Conservation (phyloP, 768 basidiomycete genomes). For the Phlebiopsis flavidoalba region DNA sequence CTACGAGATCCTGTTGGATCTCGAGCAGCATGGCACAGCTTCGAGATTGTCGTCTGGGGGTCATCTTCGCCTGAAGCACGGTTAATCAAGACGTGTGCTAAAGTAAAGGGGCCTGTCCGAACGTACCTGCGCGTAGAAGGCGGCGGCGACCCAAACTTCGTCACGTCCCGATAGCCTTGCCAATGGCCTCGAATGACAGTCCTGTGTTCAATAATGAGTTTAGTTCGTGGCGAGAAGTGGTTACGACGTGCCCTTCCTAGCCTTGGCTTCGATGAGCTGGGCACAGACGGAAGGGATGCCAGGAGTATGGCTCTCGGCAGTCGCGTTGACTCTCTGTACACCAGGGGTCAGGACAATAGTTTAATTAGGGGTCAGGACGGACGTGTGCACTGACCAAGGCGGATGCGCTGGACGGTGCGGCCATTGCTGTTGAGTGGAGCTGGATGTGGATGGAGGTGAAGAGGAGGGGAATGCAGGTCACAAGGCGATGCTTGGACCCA, state of each 20-base stretch:
- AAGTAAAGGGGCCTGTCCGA: not conserved
- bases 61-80: constrained; percentile 57
- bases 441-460: not conserved
- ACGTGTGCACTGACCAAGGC: not conserved
- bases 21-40: constrained; percentile 48
- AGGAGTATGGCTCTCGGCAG: constrained; percentile 15
- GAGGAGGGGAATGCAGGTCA: not conserved
- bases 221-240: not conserved
- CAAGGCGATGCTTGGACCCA: not conserved
- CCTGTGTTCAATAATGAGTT: constrained; percentile 30
- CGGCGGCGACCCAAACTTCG: constrained; percentile 80
- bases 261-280: constrained; percentile 60
- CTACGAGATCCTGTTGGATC: constrained; percentile 33
- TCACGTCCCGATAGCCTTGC: constrained; percentile 59
- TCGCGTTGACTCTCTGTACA: constrained; percentile 17
- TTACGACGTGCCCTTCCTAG: constrained; percentile 44
- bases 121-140: constrained; percentile 74
- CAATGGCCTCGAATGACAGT: constrained; percentile 66
- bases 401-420: constrained; percentile 4
- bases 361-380: not conserved
- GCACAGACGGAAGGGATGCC: constrained; percentile 43
- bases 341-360: not conserved
- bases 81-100: not conserved
- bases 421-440: constrained; percentile 1
- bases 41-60: constrained; percentile 51